A percentile compares a stretch with the other conserved stretches of the same genome.
Evolutionary conservation across 495 filamentous ascomycete species (phyloP).

Genomic region (Articulospora tetracladia): DNA sequence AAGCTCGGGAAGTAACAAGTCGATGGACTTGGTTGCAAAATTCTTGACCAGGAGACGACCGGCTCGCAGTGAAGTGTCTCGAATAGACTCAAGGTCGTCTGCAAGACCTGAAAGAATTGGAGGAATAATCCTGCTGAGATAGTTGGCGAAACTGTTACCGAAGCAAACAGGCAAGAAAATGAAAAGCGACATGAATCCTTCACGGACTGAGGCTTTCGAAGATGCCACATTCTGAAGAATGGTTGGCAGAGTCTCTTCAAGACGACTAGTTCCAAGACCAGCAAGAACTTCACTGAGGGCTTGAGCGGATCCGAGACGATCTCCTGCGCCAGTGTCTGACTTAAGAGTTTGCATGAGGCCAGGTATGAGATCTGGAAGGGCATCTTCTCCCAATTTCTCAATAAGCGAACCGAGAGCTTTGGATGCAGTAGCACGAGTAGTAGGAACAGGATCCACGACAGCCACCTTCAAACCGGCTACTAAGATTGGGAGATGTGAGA

Average conservation of each 20-base stretch:
- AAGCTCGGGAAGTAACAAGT: slow-evolving; percentile 88
- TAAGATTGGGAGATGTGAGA: slow-evolving; percentile 85
- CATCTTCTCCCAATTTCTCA: slow-evolving; percentile 96
- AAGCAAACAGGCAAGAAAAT: slow-evolving; percentile 99
- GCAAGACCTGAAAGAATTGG: slow-evolving; percentile 92
- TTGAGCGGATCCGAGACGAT: slow-evolving; percentile 92
- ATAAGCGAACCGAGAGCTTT: slow-evolving; percentile 92
- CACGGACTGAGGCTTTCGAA: slow-evolving; percentile 81
- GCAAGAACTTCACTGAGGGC: slow-evolving; percentile 96
- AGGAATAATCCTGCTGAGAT: slow-evolving; percentile 93
- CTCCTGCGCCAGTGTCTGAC: slow-evolving; percentile 92
- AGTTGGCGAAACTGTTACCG: slow-evolving; percentile 95
- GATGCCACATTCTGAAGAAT: slow-evolving; percentile 96
- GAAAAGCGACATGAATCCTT: slow-evolving; percentile 99
- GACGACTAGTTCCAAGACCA: slow-evolving; percentile 81
- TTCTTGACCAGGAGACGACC: slow-evolving; percentile 96
- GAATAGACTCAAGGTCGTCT: slow-evolving; percentile 91
- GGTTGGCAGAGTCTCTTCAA: slow-evolving; percentile 95
- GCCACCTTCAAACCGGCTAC: slow-evolving; percentile 87
- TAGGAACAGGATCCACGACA: slow-evolving; percentile 91
- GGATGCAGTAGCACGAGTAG: slow-evolving; percentile 94
- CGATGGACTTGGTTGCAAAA: slow-evolving; percentile 90
- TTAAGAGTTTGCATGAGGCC: slow-evolving; percentile 97
- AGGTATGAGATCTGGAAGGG: slow-evolving; percentile 93
- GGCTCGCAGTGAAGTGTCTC: slow-evolving; percentile 88